Evolutionary conservation across 2,329 filamentous ascomycete genomes (phyloP), one percentile per base, ranked within the genome.

Genomic region (Neofusicoccum laricinum): DNA sequence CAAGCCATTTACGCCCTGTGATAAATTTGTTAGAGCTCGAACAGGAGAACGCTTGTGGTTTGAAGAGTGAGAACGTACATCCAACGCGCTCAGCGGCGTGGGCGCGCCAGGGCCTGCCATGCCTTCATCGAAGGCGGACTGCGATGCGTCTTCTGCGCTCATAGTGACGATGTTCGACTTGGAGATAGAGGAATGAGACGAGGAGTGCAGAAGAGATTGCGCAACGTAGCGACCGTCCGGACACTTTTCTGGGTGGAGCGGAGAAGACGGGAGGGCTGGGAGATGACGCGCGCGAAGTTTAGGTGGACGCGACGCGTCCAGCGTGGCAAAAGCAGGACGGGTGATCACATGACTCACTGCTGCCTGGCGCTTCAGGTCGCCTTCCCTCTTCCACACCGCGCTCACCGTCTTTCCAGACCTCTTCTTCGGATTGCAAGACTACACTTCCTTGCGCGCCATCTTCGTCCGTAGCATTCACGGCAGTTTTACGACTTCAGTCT

Each of bases 21-120:
- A 34, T 21, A 67, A n/a, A 10, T 38, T 59, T 58, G 49, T 66
- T 63, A 71, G 66, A 17, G 2, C 8, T 34, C 6, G 2, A 4
- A 12, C 6, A 19, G 10, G 4, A 14, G 15, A 63, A 55, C 34
- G 46, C 3, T 5, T 3, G 10, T 19, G 6, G 15, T 5, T 45
- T 10, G 14, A n/a, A 30, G 49, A 10, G 65, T 53, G 57, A 59
- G 8, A 8, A 4, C 84, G 69, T 83, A 96, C 94, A 85, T 98
- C 94, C 2, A 99, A 84, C 51, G 91, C 90, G 53, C 85, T 83
- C 32, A 99, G 84, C 51, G 94, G 93, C 64, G 93, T 97, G 2
- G 95, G 95, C n/a, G 95, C 95, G 68, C 95, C 95, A 65, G 94
- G 94, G 11, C 91, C 93, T 64, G 90, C 88, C 73, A 88, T 85